Base-by-base conservation (phyloP, 371 early-diverging fungal species). In the Batkoa obscura region DNA sequence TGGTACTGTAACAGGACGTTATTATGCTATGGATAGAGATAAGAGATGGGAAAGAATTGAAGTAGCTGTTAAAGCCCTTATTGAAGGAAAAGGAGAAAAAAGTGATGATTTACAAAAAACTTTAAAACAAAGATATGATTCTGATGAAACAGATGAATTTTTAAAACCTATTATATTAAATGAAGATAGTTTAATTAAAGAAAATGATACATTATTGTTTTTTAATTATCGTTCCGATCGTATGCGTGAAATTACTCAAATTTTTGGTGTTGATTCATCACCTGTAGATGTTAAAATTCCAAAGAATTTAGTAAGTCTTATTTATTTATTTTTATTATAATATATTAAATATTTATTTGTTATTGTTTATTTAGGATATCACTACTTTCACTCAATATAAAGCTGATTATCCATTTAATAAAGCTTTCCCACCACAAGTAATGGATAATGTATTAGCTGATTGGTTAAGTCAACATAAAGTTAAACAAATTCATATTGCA, bases 21-120 rank as follows among this genome's bases (percentile, higher is more conserved):
- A 96, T 81, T 99, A 97, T 68, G 94, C 98, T 58, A 99, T 99
- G 99, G 99, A 99, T 70, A 86, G 99, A 69, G 99, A 99, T 75
- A 94, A 94, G 80, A 87, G 98, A 60, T 93, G 96, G 90, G 98
- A 99, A 72, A 84, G 99, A 63, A 72, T 96, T 58, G 76, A 92
- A 76, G 62, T 89, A 50, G 97, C 98, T 39, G 87, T 88, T 62
- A 88, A 96, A 43, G 92, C 79, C 42, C 69, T 94, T 70, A 83
- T 86, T 45, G 71, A 78, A 61, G 91, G 88, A 50, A 71, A 72
- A 55, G 95, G 91, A 55, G 88, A 90, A 59, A 72, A 75, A 63
- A 64, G 71, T n/a, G 60, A 63, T 53, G 81, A 86, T 56, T 72
- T 80, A 30, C 62, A 86, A 13, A 62, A 73, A 66, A 78, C 86